phyloP scores from a whole-genome alignment of 768 basidiomycete species.

The Epithele typhae region DNA sequence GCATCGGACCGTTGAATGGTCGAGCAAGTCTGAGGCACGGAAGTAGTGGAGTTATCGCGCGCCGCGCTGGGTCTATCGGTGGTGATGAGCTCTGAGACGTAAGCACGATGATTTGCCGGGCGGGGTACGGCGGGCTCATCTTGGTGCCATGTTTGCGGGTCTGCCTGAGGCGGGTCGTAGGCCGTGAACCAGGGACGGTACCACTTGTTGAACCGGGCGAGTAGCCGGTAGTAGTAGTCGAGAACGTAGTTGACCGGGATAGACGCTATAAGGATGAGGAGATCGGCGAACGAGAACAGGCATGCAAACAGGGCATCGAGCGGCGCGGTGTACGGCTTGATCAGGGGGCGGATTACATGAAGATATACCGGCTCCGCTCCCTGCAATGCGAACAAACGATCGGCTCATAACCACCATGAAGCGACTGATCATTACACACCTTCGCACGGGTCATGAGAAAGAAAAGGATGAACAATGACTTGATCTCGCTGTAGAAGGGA shows the following conservation, averaged over 20 bases:
- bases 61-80: conserved; percentile 1
- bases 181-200: conserved; percentile 20
- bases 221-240: conserved; percentile 30
- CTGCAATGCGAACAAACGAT: conserved; percentile 32
- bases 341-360: conserved; percentile 71
- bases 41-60: conserved; percentile 8
- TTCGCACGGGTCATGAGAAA: conserved; percentile 72
- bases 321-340: conserved; percentile 68
- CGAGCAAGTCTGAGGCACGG: conserved; percentile 6
- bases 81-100: conserved; percentile 7
- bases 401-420: neutral
- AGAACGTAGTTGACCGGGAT: conserved; percentile 36
- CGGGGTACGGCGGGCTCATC: conserved; percentile 5
- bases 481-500: conserved; percentile 83
- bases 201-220: too few species aligned
- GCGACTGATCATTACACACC: too few species aligned
- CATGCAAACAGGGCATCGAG: conserved; percentile 65
- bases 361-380: conserved; percentile 84
- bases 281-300: conserved; percentile 57
- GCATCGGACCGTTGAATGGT: neutral
- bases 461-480: conserved; percentile 67
- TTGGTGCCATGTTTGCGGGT: conserved; percentile 5
- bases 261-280: conserved; percentile 41
- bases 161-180: conserved; percentile 7
- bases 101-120: conserved; percentile 7